Evolutionary conservation across 2,329 filamentous ascomycete genomes (phyloP), one percentile per base, ranked within the genome.

Genomic region (Fusarium beomiforme): DNA sequence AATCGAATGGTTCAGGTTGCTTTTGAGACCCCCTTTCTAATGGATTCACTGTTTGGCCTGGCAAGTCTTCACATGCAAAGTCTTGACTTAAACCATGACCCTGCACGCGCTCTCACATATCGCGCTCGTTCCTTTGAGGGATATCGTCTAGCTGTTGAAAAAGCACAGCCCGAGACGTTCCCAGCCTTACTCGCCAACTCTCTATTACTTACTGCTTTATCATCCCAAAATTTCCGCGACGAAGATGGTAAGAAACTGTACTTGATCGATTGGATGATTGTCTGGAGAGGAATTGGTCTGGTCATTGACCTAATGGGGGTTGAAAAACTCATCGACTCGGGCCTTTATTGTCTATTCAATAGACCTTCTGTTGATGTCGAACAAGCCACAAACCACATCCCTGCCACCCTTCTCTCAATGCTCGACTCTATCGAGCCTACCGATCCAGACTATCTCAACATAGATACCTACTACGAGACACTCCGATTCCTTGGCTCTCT

Each of bases 221-320:
- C 85, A 13, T 85, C 85, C 8, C 81, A 87, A 58, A 79, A 79
- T 56, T 88, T 89, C 73, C 83, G 86, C 6, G 84, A 87, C n/a
- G 76, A 79, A 1, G 80, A 84, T 50, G 76, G 77, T 21, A 81
- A 79, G 46, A 81, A 82, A 3, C 80, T 89, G 4, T 87, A 85
- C 71, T 83, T 89, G 33, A 76, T 88, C 46, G 84, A 88, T 73
- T 89, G 87, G 87, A 85, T 89, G 78, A 72, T 83, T 6, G 80
- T 89, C 16, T 89, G 87, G 86, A 80, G 83, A 13, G 87, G 87
- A 13, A 88, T 82, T 29, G 81, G 85, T 33, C 75, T 86, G 19
- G 85, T 89, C 33, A 78, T 88, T 41, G 78, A 84, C 1, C 67
- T 76, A 23, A 77, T 79, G 62, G 73, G 75, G 8, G 58, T 76